Percentiles rank a stretch among this genome's conserved stretches.
Evolutionary conservation across 495 filamentous ascomycete species (phyloP).

Genomic region (Neurospora sp.): DNA sequence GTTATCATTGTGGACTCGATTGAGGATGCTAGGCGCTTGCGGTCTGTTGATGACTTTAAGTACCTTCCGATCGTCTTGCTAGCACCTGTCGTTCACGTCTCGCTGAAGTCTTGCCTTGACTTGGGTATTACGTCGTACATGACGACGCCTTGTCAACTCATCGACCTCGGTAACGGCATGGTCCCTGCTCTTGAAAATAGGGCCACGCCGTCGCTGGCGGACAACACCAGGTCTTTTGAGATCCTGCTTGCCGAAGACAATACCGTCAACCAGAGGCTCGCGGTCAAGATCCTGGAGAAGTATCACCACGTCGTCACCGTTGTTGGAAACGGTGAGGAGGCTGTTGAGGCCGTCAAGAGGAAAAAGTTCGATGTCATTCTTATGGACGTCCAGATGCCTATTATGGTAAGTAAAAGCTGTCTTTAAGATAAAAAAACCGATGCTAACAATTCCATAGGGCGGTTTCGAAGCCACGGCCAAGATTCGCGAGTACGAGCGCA

Average conservation of each 20-base stretch:
- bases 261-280: conserved; percentile 90
- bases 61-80: conserved; percentile 94
- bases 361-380: conserved; percentile 92
- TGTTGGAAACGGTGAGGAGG: conserved; percentile 88
- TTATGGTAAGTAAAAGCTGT: conserved; percentile 59
- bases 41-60: conserved; percentile 88
- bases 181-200: conserved; percentile 94
- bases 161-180: conserved; percentile 96
- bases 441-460: conserved; percentile 46
- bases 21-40: conserved; percentile 72
- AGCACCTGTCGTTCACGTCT: conserved; percentile 84
- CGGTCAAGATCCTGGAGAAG: conserved; percentile 95
- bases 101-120: conserved; percentile 88
- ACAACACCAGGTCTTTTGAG: conserved; percentile 92
- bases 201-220: conserved; percentile 81
- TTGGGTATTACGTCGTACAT: conserved; percentile 97
- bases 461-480: conserved; percentile 96
- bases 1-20: conserved; percentile 96
- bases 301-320: conserved; percentile 96
- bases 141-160: conserved; percentile 92
- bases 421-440: conserved; percentile 1
- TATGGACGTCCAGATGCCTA: conserved; percentile 99
- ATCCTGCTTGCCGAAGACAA: conserved; percentile 97
- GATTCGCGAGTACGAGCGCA: conserved; percentile 89
- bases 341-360: conserved; percentile 77